Evolutionary conservation across 2,329 filamentous ascomycete genomes (phyloP).

Genomic region (Penicillium sp.): DNA sequence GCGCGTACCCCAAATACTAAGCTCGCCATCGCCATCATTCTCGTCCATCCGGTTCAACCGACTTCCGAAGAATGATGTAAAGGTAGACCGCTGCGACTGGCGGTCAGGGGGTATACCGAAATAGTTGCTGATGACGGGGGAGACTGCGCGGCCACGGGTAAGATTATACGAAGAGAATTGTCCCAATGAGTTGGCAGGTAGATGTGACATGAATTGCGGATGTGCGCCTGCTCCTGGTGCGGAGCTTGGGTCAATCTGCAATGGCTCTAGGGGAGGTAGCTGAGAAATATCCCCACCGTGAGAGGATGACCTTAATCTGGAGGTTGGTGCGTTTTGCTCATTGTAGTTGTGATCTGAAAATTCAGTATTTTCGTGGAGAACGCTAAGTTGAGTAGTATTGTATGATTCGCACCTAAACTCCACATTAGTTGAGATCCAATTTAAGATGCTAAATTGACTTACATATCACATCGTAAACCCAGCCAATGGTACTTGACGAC

Average conservation of each 20-base stretch:
- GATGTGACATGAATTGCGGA: slow-evolving; percentile 28
- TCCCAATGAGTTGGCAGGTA: slow-evolving; percentile 27
- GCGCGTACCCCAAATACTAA: slow-evolving; percentile 63
- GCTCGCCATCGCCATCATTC: slow-evolving; percentile 61
- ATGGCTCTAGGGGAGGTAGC: slow-evolving; percentile 27
- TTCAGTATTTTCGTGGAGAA: slow-evolving; percentile 40
- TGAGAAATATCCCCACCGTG: slow-evolving; percentile 31
- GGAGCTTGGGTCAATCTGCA: slow-evolving; percentile 37
- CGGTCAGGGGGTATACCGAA: slow-evolving; percentile 47
- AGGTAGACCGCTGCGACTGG: slow-evolving; percentile 35
- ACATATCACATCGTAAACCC: slow-evolving; percentile 80
- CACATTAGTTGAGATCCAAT: slow-evolving; percentile 18
- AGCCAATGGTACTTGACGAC: slow-evolving; percentile 93
- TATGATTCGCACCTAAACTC: slow-evolving; percentile 50
- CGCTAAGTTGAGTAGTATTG: slow-evolving; percentile 50
- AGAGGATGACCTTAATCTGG: slow-evolving; percentile 35
- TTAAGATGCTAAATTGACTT: slow-evolving; percentile 24
- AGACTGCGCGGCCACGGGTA: slow-evolving; percentile 45
- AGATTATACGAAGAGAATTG: slow-evolving; percentile 41
- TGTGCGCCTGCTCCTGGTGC: slow-evolving; percentile 25
- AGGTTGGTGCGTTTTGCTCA: slow-evolving; percentile 21
- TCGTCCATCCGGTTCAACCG: slow-evolving; percentile 26
- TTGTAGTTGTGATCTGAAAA: slow-evolving; percentile 32
- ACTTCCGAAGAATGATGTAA: slow-evolving; percentile 34
- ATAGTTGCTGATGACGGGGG: slow-evolving; percentile 51